A percentile compares a stretch with the other conserved stretches of the same genome.
phyloP scores from a whole-genome alignment of 306 rosid species.

The Pyrus pyrifolia region DNA sequence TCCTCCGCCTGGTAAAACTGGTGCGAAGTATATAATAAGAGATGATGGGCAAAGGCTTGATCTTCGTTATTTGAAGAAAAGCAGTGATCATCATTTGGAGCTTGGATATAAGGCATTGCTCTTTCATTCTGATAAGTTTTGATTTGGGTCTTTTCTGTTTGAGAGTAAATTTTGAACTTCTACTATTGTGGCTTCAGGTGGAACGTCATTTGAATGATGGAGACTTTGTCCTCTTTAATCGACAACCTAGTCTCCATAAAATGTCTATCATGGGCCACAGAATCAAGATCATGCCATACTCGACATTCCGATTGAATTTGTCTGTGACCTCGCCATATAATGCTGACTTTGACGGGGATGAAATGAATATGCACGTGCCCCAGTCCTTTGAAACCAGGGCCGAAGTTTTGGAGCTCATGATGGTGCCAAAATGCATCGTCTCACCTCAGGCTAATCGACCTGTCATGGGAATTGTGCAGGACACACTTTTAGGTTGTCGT shows the following conservation, averaged over 20 bases:
- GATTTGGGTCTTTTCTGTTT: not conserved
- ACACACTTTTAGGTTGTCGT: slow-evolving; percentile 85
- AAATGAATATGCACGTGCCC: slow-evolving; percentile 99
- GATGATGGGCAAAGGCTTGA: slow-evolving; percentile 99
- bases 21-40: slow-evolving; percentile 96
- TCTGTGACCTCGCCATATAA: slow-evolving; percentile 95
- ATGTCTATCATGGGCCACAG: slow-evolving; percentile 99
- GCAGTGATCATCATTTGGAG: slow-evolving; percentile 99
- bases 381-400: slow-evolving; percentile 99
- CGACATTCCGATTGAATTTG: slow-evolving; percentile 86
- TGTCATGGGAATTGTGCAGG: slow-evolving; percentile 99
- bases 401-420: slow-evolving; percentile 97
- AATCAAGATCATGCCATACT: slow-evolving; percentile 98
- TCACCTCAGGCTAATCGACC: slow-evolving; percentile 97
- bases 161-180: slow-evolving; percentile 8
- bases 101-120: slow-evolving; percentile 83
- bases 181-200: slow-evolving; percentile 55
- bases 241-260: slow-evolving; percentile 99
- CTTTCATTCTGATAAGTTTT: slow-evolving; percentile 3
- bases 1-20: slow-evolving; percentile 99
- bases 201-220: slow-evolving; percentile 99
- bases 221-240: slow-evolving; percentile 92
- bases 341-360: slow-evolving; percentile 99
- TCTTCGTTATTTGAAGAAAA: slow-evolving; percentile 92
- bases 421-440: slow-evolving; percentile 99